Evolutionary conservation across 1,284 basidiomycete genomes (phyloP).

Genomic region (Retiboletus flavoniger): DNA sequence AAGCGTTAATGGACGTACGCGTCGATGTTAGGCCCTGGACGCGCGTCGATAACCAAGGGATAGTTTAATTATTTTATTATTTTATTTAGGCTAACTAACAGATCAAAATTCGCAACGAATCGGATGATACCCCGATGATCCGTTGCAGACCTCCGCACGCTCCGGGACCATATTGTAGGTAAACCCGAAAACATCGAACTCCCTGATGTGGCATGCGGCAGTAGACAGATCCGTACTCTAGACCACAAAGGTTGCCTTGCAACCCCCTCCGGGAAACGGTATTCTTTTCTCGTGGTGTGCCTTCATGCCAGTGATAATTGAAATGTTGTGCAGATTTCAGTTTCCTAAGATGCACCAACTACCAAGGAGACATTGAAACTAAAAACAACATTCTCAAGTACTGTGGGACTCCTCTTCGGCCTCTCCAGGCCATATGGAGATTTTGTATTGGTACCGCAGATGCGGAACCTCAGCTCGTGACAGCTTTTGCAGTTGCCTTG

Average conservation of each 20-base stretch:
- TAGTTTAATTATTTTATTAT: conserved; percentile 16
- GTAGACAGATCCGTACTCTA: neutral
- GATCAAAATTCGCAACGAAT: neutral
- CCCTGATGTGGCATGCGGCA: neutral
- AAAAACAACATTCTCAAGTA: neutral
- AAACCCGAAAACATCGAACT: neutral
- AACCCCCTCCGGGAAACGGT: neutral
- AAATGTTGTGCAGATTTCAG: neutral
- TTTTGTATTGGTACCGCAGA: neutral
- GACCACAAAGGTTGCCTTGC: too few relatives aligned
- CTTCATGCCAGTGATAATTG: neutral
- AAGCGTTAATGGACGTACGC: conserved; percentile 16
- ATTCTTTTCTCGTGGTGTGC: neutral
- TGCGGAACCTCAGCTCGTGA: neutral
- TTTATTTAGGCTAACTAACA: conserved; percentile 9
- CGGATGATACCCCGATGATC: neutral
- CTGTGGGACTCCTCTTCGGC: neutral
- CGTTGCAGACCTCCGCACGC: neutral
- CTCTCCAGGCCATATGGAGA: neutral
- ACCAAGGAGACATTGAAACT: neutral
- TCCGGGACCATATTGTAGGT: neutral
- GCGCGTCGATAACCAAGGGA: conserved; percentile 24
- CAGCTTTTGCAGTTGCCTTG: neutral
- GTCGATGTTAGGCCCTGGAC: conserved; percentile 22
- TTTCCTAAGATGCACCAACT: neutral